Conservation (phyloP, 768 basidiomycete genomes). For the Lentinula raphanica region DNA sequence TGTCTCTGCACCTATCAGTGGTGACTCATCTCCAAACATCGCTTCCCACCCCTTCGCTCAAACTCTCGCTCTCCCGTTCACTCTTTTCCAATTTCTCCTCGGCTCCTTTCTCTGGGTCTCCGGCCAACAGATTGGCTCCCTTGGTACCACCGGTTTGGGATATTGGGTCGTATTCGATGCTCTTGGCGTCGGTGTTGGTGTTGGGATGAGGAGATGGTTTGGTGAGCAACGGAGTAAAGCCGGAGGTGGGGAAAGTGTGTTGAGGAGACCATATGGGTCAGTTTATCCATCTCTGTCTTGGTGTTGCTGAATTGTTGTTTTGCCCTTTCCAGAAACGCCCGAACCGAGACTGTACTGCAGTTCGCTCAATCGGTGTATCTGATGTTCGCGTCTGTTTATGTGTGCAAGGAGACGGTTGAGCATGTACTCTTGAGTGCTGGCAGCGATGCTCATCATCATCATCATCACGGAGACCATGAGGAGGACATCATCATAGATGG, state of each 20-base stretch:
- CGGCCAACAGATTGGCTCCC: constrained; percentile 83
- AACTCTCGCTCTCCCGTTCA: constrained; percentile 13
- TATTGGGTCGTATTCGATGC: constrained; percentile 97
- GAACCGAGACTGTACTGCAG: constrained; percentile 63
- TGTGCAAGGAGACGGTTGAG: constrained; percentile 95
- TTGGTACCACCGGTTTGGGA: constrained; percentile 85
- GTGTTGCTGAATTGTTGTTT: neutral
- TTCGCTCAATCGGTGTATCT: constrained; percentile 93
- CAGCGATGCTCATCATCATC: constrained; percentile 40
- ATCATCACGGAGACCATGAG: constrained; percentile 67
- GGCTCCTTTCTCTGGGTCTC: constrained; percentile 82
- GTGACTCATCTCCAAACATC: neutral
- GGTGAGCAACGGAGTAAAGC: no score
- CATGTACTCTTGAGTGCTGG: constrained; percentile 76
- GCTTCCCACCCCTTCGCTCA: neutral
- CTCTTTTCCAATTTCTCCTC: constrained; percentile 49
- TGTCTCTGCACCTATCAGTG: neutral
- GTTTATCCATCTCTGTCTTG: constrained; percentile 11
- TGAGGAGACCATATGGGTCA: constrained; percentile 59
- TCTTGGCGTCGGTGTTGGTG: constrained; percentile 62
- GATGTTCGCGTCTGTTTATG: constrained; percentile 91
- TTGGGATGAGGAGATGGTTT: constrained; percentile 42
- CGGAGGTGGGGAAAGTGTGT: constrained; percentile 25
- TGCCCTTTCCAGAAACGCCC: constrained; percentile 44
- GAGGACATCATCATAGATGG: constrained; percentile 56